These are phyloP conservation scores for Neofusicoccum laricinum DNA, from an alignment of 2,329 filamentous ascomycete species.

Conservation along the genomic window DNA sequence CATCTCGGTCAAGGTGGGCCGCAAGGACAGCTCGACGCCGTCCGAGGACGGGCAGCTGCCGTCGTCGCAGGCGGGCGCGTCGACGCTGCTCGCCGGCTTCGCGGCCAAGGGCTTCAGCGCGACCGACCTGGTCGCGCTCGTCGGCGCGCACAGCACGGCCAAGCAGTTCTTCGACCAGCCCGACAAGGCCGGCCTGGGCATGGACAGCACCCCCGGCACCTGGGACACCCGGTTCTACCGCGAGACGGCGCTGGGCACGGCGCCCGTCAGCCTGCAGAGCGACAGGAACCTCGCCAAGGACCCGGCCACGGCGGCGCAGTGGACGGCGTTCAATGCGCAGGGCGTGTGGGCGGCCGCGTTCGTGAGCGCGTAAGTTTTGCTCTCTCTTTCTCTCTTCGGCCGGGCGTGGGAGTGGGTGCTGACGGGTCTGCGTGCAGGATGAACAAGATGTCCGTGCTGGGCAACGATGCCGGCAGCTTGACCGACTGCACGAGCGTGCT, in stretches of 20 bases:
- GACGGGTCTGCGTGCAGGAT: conserved; percentile 20
- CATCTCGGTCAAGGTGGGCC: conserved; percentile 50
- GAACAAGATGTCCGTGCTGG: conserved; percentile 36
- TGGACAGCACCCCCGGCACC: conserved; percentile 49
- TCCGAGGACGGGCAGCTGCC: conserved; percentile 48
- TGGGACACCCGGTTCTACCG: conserved; percentile 54
- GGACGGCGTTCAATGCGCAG: conserved; percentile 23
- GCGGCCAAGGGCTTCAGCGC: conserved; percentile 50
- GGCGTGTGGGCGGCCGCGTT: conserved; percentile 32
- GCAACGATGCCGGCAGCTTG: conserved; percentile 24
- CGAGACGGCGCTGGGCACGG: conserved; percentile 31
- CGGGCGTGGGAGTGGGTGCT: not conserved
- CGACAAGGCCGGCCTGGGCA: conserved; percentile 35
- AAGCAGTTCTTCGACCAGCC: conserved; percentile 48
- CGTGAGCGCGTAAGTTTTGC: conserved; percentile 21
- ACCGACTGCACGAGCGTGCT: conserved; percentile 34
- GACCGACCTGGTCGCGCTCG: conserved; percentile 51
- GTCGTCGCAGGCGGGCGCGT: conserved; percentile 37
- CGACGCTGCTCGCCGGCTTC: conserved; percentile 48
- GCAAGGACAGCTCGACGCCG: conserved; percentile 42
- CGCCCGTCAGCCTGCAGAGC: conserved; percentile 18
- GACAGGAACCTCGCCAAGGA: conserved; percentile 31
- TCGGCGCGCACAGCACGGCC: conserved; percentile 54
- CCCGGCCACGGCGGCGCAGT: conserved; percentile 23
- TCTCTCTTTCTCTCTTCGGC: too few species aligned